A percentile compares a stretch with the other conserved stretches of the same genome.
These are phyloP conservation scores for Hypoxylon sp. DNA, from an alignment of 2,329 filamentous ascomycete genomes.

Conservation along the genomic window DNA sequence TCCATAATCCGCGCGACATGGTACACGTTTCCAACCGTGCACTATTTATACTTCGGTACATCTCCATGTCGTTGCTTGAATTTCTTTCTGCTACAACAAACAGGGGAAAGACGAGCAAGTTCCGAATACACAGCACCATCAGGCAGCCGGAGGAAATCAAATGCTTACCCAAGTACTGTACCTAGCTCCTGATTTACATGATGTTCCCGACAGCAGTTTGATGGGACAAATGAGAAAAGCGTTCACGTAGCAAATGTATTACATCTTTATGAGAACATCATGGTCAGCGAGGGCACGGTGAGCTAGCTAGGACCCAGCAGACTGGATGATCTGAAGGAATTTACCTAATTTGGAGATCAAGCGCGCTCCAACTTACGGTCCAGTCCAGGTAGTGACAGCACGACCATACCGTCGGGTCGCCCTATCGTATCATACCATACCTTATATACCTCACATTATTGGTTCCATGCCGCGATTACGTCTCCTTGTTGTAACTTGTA, in stretches of 20 bases:
- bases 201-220: conserved; percentile 10
- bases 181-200: conserved; percentile 10
- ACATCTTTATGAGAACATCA: background rate
- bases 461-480: too few species aligned
- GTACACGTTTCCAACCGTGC: conserved; percentile 17
- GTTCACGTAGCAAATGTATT: conserved; percentile 2
- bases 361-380: conserved; percentile 5
- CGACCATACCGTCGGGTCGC: conserved; percentile 28
- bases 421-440: conserved; percentile 13
- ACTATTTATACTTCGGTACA: conserved; percentile 21
- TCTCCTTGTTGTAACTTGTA: background rate
- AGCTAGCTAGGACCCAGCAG: conserved; percentile 16
- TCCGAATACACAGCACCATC: too few species aligned
- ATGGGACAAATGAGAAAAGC: conserved; percentile 3
- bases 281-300: too few species aligned
- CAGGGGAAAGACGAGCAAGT: too few species aligned
- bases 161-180: too few species aligned
- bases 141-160: too few species aligned
- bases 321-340: conserved; percentile 24
- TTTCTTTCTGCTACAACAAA: too few species aligned
- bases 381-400: conserved; percentile 14
- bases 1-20: conserved; percentile 6
- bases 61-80: conserved; percentile 15
- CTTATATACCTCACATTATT: conserved; percentile 13
- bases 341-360: conserved; percentile 22